Evolutionary conservation across 495 filamentous ascomycete genomes (phyloP).

Genomic region (Hyaloscypha variabilis): DNA sequence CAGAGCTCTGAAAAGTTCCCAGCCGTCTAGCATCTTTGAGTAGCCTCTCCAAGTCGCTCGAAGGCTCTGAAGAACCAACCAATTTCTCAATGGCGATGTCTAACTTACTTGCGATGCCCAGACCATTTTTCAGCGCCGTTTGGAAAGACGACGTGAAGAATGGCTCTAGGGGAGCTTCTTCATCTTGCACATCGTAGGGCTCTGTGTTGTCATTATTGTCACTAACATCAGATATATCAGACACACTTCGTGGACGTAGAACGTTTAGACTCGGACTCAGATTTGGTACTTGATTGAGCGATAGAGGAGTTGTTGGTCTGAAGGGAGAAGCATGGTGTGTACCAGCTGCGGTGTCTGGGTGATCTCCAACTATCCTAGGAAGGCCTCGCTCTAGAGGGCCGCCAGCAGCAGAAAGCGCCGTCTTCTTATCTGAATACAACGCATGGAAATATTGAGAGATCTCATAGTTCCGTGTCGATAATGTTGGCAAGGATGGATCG

Average conservation of each 20-base stretch:
- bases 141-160: conserved; percentile 21
- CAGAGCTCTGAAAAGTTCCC: conserved; percentile 21
- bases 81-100: conserved; percentile 17
- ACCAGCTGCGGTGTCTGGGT: background rate
- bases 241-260: conserved; percentile 16
- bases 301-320: background rate
- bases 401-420: background rate
- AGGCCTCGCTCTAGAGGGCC: background rate
- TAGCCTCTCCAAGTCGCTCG: conserved; percentile 16
- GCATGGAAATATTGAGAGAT: conserved; percentile 10
- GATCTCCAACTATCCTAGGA: conserved; percentile 10
- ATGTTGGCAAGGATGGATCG: conserved; percentile 6
- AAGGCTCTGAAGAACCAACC: conserved; percentile 7
- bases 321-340: conserved; percentile 1
- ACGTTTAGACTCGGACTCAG: conserved; percentile 1
- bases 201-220: background rate
- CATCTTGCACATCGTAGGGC: conserved; percentile 20
- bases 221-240: conserved; percentile 19
- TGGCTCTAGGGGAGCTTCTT: conserved; percentile 21
- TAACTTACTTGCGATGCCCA: conserved; percentile 18
- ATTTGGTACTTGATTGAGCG: background rate
- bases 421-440: conserved; percentile 18
- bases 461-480: conserved; percentile 11
- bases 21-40: conserved; percentile 17
- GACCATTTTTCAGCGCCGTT: conserved; percentile 12